Percentiles rank a stretch among this genome's conserved stretches.
Conservation (phyloP, 2,329 filamentous ascomycete species). For the Penicillium sp. region DNA sequence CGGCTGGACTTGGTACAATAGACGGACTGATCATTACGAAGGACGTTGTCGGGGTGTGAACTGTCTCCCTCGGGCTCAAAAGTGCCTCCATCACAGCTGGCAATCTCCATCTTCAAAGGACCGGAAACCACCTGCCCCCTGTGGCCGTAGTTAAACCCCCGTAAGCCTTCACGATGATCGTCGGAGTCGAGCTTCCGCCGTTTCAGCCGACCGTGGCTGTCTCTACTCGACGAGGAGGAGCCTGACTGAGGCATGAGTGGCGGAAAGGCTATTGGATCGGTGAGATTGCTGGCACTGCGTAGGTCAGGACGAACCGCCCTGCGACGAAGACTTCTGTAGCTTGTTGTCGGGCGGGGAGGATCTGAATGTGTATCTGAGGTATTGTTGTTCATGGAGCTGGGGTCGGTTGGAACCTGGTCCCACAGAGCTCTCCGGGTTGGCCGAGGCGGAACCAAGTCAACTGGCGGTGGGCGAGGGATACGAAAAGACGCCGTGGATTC, state of each 20-base stretch:
- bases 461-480: neutral
- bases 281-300: neutral
- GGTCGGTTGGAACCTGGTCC: neutral
- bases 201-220: conserved; percentile 51
- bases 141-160: conserved; percentile 70
- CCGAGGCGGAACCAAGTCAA: neutral
- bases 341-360: conserved; percentile 13
- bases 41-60: conserved; percentile 72
- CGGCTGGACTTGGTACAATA: conserved; percentile 85
- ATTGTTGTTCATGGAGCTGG: neutral
- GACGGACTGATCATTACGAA: conserved; percentile 74
- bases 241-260: conserved; percentile 22
- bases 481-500: neutral
- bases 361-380: neutral
- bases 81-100: conserved; percentile 79
- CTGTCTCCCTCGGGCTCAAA: conserved; percentile 49
- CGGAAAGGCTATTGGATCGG: conserved; percentile 20
- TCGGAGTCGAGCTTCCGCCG: conserved; percentile 66
- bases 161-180: conserved; percentile 41
- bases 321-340: conserved; percentile 8
- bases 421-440: neutral
- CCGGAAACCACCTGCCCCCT: conserved; percentile 84
- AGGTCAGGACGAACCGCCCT: conserved; percentile 11
- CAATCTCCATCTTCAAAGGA: conserved; percentile 74
- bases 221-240: conserved; percentile 14